These are phyloP conservation scores for Biscogniauxia sp. DNA, from an alignment of 2,329 filamentous ascomycete genomes.

Conservation along the genomic window DNA sequence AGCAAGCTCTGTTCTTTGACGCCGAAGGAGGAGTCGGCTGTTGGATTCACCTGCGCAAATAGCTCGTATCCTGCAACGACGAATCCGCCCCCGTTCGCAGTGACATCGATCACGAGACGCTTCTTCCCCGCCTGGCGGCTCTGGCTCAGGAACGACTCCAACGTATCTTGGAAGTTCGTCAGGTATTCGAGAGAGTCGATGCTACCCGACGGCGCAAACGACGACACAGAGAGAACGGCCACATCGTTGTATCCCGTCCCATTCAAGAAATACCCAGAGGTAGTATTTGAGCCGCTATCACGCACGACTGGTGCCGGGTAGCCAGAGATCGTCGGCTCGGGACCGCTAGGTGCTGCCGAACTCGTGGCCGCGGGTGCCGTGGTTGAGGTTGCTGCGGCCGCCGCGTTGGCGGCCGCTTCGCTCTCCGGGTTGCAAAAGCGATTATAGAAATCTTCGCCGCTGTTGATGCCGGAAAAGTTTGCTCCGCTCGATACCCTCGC, in stretches of 20 bases:
- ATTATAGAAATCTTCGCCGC: constrained; percentile 37
- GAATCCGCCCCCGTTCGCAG: constrained; percentile 56
- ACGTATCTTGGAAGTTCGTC: constrained; percentile 33
- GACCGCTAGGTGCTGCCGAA: constrained; percentile 3
- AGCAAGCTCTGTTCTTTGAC: neutral
- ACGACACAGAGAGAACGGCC: constrained; percentile 31
- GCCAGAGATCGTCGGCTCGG: constrained; percentile 21
- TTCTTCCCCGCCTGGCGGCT: constrained; percentile 50
- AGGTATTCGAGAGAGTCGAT: constrained; percentile 35
- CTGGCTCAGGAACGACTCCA: constrained; percentile 24
- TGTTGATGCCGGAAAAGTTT: constrained; percentile 32
- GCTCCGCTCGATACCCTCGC: constrained; percentile 12
- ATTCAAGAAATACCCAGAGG: constrained; percentile 36
- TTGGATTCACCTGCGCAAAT: constrained; percentile 49
- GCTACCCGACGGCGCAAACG: constrained; percentile 22
- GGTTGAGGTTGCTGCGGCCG: neutral
- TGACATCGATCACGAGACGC: constrained; percentile 59
- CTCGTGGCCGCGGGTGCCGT: constrained; percentile 1
- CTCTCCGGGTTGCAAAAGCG: constrained; percentile 32
- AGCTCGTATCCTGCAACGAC: constrained; percentile 61
- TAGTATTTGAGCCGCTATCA: constrained; percentile 26
- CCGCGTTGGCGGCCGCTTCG: neutral
- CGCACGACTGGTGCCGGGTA: constrained; percentile 31
- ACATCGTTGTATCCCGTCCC: constrained; percentile 32
- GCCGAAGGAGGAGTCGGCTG: neutral